Conservation (phyloP, 768 basidiomycete genomes). For the Auriscalpium vulgare region DNA sequence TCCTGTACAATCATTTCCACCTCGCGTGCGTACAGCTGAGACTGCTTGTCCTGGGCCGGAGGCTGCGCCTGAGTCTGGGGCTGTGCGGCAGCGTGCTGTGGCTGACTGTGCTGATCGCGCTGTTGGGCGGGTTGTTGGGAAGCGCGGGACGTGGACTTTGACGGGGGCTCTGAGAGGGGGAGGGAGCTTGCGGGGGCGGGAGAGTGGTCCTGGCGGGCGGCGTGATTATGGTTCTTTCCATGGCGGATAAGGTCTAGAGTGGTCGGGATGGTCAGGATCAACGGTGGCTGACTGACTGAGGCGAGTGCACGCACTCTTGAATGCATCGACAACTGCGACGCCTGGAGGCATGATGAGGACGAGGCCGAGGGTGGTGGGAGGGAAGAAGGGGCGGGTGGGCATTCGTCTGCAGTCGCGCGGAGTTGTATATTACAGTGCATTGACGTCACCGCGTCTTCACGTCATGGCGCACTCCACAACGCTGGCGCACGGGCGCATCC, state of each 20-base stretch:
- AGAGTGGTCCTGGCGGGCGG: slow-evolving; percentile 6
- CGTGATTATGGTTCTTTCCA: slow-evolving; percentile 35
- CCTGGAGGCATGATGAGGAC: slow-evolving; percentile 2
- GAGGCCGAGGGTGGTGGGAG: neutral
- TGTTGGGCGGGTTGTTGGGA: slow-evolving; percentile 11
- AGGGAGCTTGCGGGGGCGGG: slow-evolving; percentile 4
- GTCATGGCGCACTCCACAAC: neutral
- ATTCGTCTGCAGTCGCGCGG: neutral
- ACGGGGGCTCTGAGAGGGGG: slow-evolving; percentile 2
- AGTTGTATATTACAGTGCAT: neutral
- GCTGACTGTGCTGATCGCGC: slow-evolving; percentile 15
- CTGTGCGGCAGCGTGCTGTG: slow-evolving; percentile 24
- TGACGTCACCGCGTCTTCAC: slow-evolving; percentile 1
- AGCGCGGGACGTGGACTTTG: neutral
- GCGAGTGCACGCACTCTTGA: slow-evolving; percentile 10
- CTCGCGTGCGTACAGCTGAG: slow-evolving; percentile 29
- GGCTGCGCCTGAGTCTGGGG: slow-evolving; percentile 19
- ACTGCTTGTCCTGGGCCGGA: slow-evolving; percentile 21
- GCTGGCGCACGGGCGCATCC: neutral
- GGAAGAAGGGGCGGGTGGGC: neutral
- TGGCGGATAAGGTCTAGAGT: slow-evolving; percentile 45
- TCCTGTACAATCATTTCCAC: slow-evolving; percentile 70
- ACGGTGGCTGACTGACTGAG: too few species aligned
- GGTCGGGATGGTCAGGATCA: neutral
- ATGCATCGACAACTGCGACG: slow-evolving; percentile 14